These are phyloP conservation scores for Mallotus repandus DNA, from an alignment of 441 rosid genomes.

Conservation along the genomic window DNA sequence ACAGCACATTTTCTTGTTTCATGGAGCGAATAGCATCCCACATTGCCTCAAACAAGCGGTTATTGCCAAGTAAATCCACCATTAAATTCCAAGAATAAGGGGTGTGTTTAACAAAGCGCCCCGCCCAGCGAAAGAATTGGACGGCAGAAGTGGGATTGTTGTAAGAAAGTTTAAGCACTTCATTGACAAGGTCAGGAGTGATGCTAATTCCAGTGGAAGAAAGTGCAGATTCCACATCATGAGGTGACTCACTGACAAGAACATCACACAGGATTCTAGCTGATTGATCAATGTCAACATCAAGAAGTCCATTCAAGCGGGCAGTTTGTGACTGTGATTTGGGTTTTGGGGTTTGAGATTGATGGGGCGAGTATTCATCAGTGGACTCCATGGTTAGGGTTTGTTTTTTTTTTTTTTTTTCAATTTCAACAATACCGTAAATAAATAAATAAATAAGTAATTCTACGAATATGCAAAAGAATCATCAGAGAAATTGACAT, in stretches of 20 bases:
- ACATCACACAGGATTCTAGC: slow-evolving; percentile 37
- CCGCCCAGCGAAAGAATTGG: slow-evolving; percentile 58
- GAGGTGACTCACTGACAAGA: slow-evolving; percentile 30
- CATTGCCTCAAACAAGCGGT: slow-evolving; percentile 49
- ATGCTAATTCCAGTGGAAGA: slow-evolving; percentile 33
- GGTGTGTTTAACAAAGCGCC: slow-evolving; percentile 33
- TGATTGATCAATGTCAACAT: slow-evolving; percentile 30
- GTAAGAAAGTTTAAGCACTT: slow-evolving; percentile 48
- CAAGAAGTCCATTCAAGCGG: slow-evolving; percentile 18
- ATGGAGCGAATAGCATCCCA: slow-evolving; percentile 59
- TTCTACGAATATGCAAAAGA: no score
- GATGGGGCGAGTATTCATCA: background rate
- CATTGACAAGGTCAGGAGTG: slow-evolving; percentile 35
- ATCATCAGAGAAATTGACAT: no score
- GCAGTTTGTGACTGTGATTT: slow-evolving; percentile 27
- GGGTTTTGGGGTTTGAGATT: slow-evolving; percentile 14
- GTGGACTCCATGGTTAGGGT: background rate
- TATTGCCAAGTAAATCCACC: slow-evolving; percentile 62
- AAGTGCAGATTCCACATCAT: slow-evolving; percentile 41
- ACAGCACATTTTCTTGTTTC: slow-evolving; percentile 41
- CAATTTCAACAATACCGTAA: no score
- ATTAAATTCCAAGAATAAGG: slow-evolving; percentile 48
- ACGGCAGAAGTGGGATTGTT: slow-evolving; percentile 38
- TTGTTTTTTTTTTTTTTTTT: no score
- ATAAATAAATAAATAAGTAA: no score